A percentile compares a stretch with the other conserved stretches of the same genome.
Evolutionary conservation across 176 grass and related monocot genomes (phyloP).

Genomic region (Melocanna baccifera): DNA sequence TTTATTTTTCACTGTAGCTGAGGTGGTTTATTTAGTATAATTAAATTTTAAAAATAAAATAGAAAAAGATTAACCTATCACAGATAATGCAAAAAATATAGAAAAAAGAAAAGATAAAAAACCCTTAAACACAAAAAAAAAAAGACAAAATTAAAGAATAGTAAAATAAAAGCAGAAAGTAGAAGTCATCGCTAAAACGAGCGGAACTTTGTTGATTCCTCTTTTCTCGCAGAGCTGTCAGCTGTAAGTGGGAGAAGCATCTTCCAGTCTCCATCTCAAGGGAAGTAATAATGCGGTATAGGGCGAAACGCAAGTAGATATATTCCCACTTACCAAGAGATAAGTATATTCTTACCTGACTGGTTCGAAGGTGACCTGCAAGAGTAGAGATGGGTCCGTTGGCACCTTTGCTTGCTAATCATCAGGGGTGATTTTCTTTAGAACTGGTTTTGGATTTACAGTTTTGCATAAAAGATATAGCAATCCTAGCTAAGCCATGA

Average conservation of each 20-base stretch:
- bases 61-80: too few species aligned
- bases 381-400: neutral
- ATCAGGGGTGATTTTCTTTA: neutral
- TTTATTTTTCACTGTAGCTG: too few species aligned
- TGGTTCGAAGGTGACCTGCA: neutral
- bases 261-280: neutral
- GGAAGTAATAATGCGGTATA: neutral
- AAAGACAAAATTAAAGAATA: too few species aligned
- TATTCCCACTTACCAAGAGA: constrained; percentile 35
- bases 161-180: too few species aligned
- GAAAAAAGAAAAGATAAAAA: too few species aligned
- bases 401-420: neutral
- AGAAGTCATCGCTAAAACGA: too few species aligned
- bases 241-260: neutral
- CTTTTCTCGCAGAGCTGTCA: neutral
- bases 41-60: too few species aligned
- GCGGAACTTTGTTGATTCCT: too few species aligned
- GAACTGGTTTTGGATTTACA: neutral
- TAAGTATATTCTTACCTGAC: constrained; percentile 36
- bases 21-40: too few species aligned
- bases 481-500: neutral
- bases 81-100: too few species aligned
- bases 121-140: too few species aligned
- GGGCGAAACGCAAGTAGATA: constrained; percentile 32
- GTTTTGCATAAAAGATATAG: neutral